phyloP scores from a whole-genome alignment of 2,329 filamentous ascomycete species.

The Neocucurbitaria cava region DNA sequence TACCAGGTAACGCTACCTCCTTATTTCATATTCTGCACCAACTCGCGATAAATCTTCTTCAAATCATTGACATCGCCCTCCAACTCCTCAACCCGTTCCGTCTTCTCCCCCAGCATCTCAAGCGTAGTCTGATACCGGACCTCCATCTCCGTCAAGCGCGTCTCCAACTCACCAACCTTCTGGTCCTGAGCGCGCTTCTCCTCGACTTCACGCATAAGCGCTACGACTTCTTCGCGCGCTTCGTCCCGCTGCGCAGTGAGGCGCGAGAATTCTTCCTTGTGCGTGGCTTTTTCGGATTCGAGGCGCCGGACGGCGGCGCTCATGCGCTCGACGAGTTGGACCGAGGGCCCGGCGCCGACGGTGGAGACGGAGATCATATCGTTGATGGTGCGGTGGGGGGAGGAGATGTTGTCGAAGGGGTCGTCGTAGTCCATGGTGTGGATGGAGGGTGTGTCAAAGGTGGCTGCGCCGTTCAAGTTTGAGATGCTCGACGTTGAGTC shows the following conservation, averaged over 20 bases:
- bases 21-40: constrained; percentile 84
- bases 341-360: constrained; percentile 86
- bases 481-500: constrained; percentile 43
- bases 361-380: constrained; percentile 91
- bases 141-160: constrained; percentile 72
- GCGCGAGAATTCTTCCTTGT: constrained; percentile 83
- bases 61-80: constrained; percentile 87
- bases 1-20: no score
- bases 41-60: constrained; percentile 93
- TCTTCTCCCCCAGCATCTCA: constrained; percentile 96
- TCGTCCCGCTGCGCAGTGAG: constrained; percentile 89
- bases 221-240: constrained; percentile 87
- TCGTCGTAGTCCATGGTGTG: constrained; percentile 56
- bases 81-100: constrained; percentile 91
- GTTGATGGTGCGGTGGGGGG: constrained; percentile 68
- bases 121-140: constrained; percentile 87
- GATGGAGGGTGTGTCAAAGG: constrained; percentile 56
- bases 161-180: constrained; percentile 70
- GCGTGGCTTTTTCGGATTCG: constrained; percentile 88
- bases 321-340: constrained; percentile 96
- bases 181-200: constrained; percentile 66
- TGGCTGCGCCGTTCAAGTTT: constrained; percentile 45
- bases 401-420: constrained; percentile 63
- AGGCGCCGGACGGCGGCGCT: constrained; percentile 88
- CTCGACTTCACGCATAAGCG: constrained; percentile 86